Conservation (phyloP, 1,284 basidiomycete species). For the Cryptococcus maquisensis region DNA sequence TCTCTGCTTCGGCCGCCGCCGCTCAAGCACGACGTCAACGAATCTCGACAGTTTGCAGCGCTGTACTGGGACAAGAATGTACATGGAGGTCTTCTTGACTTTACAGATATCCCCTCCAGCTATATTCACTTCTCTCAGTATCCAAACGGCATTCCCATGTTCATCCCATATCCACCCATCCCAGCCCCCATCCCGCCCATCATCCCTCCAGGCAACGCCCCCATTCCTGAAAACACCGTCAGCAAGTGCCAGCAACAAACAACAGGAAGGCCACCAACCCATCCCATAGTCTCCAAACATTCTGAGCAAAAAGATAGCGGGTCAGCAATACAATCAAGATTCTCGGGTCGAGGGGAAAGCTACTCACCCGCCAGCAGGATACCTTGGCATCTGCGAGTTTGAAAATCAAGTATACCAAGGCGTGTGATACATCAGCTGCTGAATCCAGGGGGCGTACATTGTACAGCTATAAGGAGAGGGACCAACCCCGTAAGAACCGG, state of each 20-base stretch:
- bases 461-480: constrained; percentile 8
- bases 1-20: too few relatives aligned
- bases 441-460: constrained; percentile 23
- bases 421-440: constrained; percentile 31
- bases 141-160: constrained; percentile 26
- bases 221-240: constrained; percentile 12
- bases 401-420: constrained; percentile 33
- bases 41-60: too few relatives aligned
- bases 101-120: too few relatives aligned
- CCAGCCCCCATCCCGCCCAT: constrained; percentile 29
- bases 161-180: constrained; percentile 38
- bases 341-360: not conserved
- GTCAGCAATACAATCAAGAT: not conserved
- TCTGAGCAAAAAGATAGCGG: constrained; percentile 10
- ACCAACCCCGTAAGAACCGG: constrained; percentile 40
- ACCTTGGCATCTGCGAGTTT: constrained; percentile 37
- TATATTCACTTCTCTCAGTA: constrained; percentile 7
- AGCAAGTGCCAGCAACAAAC: too few relatives aligned
- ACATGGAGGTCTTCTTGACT: too few relatives aligned
- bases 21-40: too few relatives aligned
- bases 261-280: not conserved
- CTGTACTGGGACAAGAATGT: too few relatives aligned
- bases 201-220: constrained; percentile 35
- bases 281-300: constrained; percentile 39
- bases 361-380: constrained; percentile 42